phyloP scores from a whole-genome alignment of 352 stramenopile species.

The Phytophthora idaei region DNA sequence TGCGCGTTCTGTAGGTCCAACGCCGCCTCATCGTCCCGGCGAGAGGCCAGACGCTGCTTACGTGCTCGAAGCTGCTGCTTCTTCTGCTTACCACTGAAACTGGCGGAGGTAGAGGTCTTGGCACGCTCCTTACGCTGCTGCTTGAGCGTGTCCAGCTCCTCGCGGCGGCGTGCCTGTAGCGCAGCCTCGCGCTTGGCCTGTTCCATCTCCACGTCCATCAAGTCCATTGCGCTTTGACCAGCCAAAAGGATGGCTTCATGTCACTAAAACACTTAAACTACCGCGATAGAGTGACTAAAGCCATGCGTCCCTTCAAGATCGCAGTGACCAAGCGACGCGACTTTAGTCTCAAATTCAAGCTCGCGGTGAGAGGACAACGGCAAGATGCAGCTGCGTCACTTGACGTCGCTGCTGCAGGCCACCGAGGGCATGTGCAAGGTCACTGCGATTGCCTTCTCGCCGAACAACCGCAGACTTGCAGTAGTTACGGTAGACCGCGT shows the following conservation, averaged over 20 bases:
- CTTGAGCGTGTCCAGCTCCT: constrained; percentile 81
- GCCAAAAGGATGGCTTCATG: constrained; percentile 14
- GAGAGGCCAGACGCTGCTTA: constrained; percentile 77
- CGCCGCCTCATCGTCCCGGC: constrained; percentile 61
- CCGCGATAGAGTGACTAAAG: constrained; percentile 10
- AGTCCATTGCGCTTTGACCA: constrained; percentile 10
- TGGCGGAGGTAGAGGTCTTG: constrained; percentile 57
- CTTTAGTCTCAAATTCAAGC: constrained; percentile 7
- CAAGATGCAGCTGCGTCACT: constrained; percentile 91
- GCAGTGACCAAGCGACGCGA: constrained; percentile 6
- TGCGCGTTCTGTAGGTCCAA: constrained; percentile 65
- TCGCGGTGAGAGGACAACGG: background rate
- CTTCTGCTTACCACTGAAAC: constrained; percentile 89
- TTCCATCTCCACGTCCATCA: constrained; percentile 43
- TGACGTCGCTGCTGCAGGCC: constrained; percentile 92
- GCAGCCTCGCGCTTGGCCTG: constrained; percentile 66
- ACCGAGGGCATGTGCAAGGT: constrained; percentile 93
- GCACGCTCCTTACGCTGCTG: constrained; percentile 78
- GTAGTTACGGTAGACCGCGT: constrained; percentile 94
- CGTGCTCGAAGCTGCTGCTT: constrained; percentile 82
- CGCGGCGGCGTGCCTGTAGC: constrained; percentile 69
- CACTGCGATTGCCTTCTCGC: constrained; percentile 91
- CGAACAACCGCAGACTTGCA: constrained; percentile 93
- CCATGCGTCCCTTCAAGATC: constrained; percentile 53
- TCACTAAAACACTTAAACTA: constrained; percentile 13